Evolutionary conservation across 345 rosid genomes (phyloP), one percentile per base, ranked within the genome.

Genomic region (Chamaenerion angustifolium): DNA sequence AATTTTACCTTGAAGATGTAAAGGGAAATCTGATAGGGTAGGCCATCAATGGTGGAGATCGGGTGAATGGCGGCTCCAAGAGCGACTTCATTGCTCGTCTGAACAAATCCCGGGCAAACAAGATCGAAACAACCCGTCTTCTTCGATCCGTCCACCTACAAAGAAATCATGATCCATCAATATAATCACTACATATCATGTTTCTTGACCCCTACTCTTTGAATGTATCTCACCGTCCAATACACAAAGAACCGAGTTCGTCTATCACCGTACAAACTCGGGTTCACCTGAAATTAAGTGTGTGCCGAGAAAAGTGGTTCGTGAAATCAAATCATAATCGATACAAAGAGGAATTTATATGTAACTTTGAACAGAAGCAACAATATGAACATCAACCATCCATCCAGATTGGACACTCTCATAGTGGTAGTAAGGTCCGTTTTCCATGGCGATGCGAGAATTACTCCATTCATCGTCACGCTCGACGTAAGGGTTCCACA

Each of bases 81-180:
- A 14, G 80, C 82, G 45, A 80, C 61, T 51, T 80, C 75, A 7
- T 16, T 51, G 68, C 72, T 80, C 1, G 75, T 74, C 54, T 76
- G 87, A 58, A 80, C 71, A 42, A 80, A 80, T 15, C 82, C 82
- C 4, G 82, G 78, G 48, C 82, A 80, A 12, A 69, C 72, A 25
- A 76, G 67, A 62, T 80, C 86, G 37, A 76, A 80, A 52, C 82
- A 80, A 2, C 87, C 86, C 0, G 86, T 76, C 52, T 10, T 57
- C 40, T 65, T 74, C 3, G 74, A 64, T 0, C 60, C 72, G 60
- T 80, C 82, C 9, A 19, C 69, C 86, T 76, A 35, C 31, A 17
- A 17, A 47, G 58, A 8, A 4, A 46, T 55, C 12, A 43, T 45
- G 49, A 37, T 12, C n/a, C n/a, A n/a, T 10, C 21, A 17, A 11